A percentile compares a stretch with the other conserved stretches of the same genome.
These are phyloP conservation scores for Volvox africanus DNA, from an alignment of 139 green algal species.

Conservation along the genomic window DNA sequence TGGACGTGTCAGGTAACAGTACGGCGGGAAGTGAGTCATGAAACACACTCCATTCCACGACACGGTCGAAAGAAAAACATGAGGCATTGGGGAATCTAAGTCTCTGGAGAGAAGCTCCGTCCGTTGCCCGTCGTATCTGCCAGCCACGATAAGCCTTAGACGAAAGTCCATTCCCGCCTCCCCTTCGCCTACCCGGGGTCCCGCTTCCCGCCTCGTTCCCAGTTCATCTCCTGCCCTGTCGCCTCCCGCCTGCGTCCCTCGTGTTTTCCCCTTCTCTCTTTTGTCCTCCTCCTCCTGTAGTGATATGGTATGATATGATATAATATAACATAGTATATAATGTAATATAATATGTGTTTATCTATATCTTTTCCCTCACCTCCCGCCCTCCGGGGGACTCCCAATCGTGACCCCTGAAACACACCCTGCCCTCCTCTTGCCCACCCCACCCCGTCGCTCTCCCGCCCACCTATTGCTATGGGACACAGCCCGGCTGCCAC, in stretches of 20 bases:
- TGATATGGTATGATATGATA: no score
- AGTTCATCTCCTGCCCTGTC: not conserved
- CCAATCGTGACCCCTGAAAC: not conserved
- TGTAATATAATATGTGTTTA: no score
- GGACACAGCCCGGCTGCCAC: constrained; percentile 83
- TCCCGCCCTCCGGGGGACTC: not conserved
- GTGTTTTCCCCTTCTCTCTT: not conserved
- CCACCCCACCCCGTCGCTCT: not conserved
- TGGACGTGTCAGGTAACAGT: not conserved
- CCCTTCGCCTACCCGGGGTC: not conserved
- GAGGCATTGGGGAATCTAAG: no score
- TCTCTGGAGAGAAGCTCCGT: no score
- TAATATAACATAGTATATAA: no score
- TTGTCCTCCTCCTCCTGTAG: not conserved
- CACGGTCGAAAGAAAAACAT: no score
- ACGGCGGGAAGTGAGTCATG: no score
- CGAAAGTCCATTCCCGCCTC: not conserved
- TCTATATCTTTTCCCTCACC: not conserved
- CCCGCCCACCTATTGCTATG: constrained; percentile 75
- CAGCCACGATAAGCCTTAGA: no score
- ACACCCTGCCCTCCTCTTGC: not conserved
- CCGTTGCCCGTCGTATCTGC: no score
- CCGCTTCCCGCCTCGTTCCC: no score
- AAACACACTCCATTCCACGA: no score
- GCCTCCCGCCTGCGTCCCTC: no score